Conservation (phyloP, 2,329 filamentous ascomycete species). For the Aspergillus novofumigatus region DNA sequence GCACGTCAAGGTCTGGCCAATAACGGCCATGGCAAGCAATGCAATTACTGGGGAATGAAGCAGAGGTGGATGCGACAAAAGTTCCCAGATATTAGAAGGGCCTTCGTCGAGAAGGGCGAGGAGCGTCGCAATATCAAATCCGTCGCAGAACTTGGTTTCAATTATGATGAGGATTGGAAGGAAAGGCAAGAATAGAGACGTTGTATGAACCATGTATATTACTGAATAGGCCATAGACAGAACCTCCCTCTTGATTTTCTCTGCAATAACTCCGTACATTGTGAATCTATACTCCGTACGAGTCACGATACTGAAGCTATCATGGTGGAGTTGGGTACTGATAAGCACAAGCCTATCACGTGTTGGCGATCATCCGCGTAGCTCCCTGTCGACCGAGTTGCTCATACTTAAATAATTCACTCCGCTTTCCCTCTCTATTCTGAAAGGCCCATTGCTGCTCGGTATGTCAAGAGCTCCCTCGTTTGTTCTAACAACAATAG, state of each 20-base stretch:
- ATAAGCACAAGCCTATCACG: conserved; percentile 27
- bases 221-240: neutral
- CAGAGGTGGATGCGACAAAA: conserved; percentile 68
- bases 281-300: neutral
- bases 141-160: conserved; percentile 69
- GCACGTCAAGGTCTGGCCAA: conserved; percentile 38
- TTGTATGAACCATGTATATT: neutral
- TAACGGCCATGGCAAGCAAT: conserved; percentile 57
- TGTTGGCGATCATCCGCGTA: conserved; percentile 26
- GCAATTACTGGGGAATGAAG: conserved; percentile 67
- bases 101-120: conserved; percentile 64
- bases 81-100: conserved; percentile 65
- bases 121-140: conserved; percentile 54
- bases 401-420: conserved; percentile 3
- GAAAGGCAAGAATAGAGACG: neutral
- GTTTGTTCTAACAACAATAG: neutral
- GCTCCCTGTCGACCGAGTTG: conserved; percentile 15
- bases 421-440: conserved; percentile 1
- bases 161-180: conserved; percentile 47
- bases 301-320: too few species aligned
- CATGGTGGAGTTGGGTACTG: conserved; percentile 12
- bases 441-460: neutral
- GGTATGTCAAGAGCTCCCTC: neutral
- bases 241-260: neutral
- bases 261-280: neutral